Percentiles rank a stretch among this genome's conserved stretches.
These are phyloP conservation scores for Diplodia scrobiculata DNA, from an alignment of 2,329 filamentous ascomycete genomes.

Conservation along the genomic window DNA sequence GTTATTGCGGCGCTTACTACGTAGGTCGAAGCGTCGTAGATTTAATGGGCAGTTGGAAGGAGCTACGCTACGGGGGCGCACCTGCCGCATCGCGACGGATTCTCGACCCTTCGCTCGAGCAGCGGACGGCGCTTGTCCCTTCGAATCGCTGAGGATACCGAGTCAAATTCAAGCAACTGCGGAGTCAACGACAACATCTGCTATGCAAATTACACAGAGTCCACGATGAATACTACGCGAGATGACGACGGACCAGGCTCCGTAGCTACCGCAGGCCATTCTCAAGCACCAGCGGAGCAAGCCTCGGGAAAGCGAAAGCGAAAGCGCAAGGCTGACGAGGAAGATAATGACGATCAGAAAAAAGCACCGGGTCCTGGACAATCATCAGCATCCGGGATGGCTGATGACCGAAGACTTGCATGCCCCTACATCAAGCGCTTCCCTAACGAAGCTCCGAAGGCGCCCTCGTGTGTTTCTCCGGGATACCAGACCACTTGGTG, in stretches of 20 bases:
- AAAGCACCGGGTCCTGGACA: not conserved
- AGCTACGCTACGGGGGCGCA: no score
- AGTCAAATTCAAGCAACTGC: no score
- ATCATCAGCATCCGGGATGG: not conserved
- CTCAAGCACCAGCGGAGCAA: not conserved
- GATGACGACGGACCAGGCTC: not conserved
- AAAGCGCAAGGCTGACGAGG: not conserved
- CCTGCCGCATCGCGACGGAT: no score
- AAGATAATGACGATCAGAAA: not conserved
- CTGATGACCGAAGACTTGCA: not conserved
- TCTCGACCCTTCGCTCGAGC: no score
- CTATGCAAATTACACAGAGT: no score
- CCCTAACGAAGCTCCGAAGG: not conserved
- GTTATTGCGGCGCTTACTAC: no score
- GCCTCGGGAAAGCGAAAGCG: not conserved
- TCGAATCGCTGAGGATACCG: no score
- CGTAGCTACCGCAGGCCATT: no score
- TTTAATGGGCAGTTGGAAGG: no score
- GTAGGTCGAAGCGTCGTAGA: no score
- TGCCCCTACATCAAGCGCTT: constrained; percentile 1
- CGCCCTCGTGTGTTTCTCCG: not conserved
- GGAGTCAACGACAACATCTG: no score
- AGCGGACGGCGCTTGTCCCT: no score
- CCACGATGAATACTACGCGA: not conserved
- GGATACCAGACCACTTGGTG: not conserved